These are phyloP conservation scores for Pseudogymnoascus pannorum DNA, from an alignment of 2,329 filamentous ascomycete genomes.

Conservation along the genomic window DNA sequence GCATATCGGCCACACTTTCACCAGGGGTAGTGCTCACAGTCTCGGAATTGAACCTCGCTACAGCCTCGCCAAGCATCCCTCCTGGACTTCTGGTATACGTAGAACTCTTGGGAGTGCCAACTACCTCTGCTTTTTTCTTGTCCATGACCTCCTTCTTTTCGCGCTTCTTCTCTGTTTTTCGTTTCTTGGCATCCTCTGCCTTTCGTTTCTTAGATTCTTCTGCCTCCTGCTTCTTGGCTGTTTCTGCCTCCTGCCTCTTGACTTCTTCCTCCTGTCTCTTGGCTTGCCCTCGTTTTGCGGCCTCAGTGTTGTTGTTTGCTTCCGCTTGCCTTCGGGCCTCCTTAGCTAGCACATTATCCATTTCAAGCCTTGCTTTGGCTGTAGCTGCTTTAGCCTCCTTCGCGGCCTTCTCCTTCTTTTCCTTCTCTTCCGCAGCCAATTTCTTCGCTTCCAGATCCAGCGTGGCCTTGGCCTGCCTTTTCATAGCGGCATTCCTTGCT, in stretches of 20 bases:
- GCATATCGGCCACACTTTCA: neutral
- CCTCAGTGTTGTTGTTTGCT: neutral
- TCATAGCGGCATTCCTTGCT: neutral
- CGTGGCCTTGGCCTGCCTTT: neutral
- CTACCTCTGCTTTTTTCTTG: neutral
- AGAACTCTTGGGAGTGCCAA: neutral
- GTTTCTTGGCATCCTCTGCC: neutral
- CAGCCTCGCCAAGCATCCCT: neutral
- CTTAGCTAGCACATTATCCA: neutral
- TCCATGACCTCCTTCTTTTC: neutral
- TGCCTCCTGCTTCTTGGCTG: neutral
- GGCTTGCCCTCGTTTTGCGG: neutral
- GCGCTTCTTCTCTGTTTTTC: neutral
- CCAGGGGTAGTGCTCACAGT: neutral
- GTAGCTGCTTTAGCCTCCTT: neutral
- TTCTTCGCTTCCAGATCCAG: neutral
- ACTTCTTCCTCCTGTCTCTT: neutral
- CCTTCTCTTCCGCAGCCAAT: neutral
- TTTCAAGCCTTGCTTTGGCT: neutral
- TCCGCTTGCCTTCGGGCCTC: neutral
- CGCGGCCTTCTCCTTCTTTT: neutral
- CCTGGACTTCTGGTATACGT: neutral
- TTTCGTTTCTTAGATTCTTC: neutral
- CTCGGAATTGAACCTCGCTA: neutral
- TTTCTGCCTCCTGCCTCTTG: neutral